Percentiles rank a stretch among this genome's conserved stretches.
Conservation (phyloP, 1,284 basidiomycete species). For the Somion occarium region DNA sequence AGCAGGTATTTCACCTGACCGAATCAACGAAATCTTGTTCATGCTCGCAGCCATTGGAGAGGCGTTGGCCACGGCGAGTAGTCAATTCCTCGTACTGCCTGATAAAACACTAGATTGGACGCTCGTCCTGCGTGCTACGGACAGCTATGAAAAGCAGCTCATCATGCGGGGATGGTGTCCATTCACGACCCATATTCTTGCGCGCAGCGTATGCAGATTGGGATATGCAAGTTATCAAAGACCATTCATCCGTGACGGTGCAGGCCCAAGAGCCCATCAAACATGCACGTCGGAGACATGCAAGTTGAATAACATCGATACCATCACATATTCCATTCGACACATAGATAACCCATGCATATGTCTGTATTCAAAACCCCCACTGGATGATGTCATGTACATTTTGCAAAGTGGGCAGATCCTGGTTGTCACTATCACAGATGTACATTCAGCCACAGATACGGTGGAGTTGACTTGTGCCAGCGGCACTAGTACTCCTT, state of each 20-base stretch:
- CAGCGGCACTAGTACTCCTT: constrained; percentile 1
- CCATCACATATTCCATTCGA: neutral
- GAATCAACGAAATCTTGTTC: neutral
- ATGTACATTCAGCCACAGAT: neutral
- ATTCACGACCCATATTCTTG: neutral
- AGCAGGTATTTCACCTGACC: neutral
- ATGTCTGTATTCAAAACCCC: neutral
- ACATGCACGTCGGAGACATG: neutral
- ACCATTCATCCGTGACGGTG: neutral
- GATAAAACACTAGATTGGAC: neutral
- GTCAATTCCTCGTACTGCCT: neutral
- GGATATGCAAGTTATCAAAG: neutral
- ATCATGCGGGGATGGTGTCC: neutral
- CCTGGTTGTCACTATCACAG: neutral
- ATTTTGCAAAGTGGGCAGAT: neutral
- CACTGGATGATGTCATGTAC: neutral
- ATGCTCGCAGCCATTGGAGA: neutral
- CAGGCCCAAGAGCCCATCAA: neutral
- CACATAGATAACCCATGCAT: neutral
- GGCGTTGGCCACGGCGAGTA: neutral
- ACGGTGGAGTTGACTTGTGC: neutral
- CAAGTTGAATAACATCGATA: neutral
- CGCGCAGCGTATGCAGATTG: neutral
- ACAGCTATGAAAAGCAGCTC: neutral
- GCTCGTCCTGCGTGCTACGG: neutral